Percentiles rank a stretch among this genome's conserved stretches.
Conservation (phyloP, 768 basidiomycete genomes). For the Tubosaeta sp. region DNA sequence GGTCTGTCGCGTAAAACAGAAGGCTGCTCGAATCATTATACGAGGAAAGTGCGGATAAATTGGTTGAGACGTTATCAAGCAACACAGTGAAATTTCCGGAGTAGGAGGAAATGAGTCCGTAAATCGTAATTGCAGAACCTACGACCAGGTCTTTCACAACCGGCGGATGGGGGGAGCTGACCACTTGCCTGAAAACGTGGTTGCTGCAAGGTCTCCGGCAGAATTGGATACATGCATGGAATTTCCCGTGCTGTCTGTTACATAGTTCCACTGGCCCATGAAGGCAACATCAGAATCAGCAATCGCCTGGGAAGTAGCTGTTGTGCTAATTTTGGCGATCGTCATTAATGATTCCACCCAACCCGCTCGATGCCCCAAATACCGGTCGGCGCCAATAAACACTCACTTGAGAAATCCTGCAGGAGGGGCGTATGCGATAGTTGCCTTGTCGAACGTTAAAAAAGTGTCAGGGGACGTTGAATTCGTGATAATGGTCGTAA, state of each 20-base stretch:
- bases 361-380: neutral
- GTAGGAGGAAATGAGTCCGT: slow-evolving; percentile 54
- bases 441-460: slow-evolving; percentile 56
- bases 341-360: slow-evolving; percentile 16
- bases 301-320: slow-evolving; percentile 34
- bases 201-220: slow-evolving; percentile 42
- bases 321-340: slow-evolving; percentile 30
- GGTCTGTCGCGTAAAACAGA: slow-evolving; percentile 59
- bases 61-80: slow-evolving; percentile 47
- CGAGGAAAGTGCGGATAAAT: slow-evolving; percentile 48
- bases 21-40: slow-evolving; percentile 49
- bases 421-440: slow-evolving; percentile 41
- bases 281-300: slow-evolving; percentile 47
- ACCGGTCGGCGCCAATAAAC: slow-evolving; percentile 6
- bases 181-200: slow-evolving; percentile 46
- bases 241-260: slow-evolving; percentile 28
- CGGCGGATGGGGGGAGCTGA: neutral
- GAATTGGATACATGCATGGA: slow-evolving; percentile 32
- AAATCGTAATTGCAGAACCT: slow-evolving; percentile 62
- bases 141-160: neutral
- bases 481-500: slow-evolving; percentile 44
- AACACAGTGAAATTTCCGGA: slow-evolving; percentile 58
- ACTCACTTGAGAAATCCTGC: slow-evolving; percentile 34
- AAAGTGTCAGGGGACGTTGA: slow-evolving; percentile 32
- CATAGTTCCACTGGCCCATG: slow-evolving; percentile 52